These are phyloP conservation scores for Aquilaria malaccensis DNA, from an alignment of 345 rosid species.

Conservation along the genomic window DNA sequence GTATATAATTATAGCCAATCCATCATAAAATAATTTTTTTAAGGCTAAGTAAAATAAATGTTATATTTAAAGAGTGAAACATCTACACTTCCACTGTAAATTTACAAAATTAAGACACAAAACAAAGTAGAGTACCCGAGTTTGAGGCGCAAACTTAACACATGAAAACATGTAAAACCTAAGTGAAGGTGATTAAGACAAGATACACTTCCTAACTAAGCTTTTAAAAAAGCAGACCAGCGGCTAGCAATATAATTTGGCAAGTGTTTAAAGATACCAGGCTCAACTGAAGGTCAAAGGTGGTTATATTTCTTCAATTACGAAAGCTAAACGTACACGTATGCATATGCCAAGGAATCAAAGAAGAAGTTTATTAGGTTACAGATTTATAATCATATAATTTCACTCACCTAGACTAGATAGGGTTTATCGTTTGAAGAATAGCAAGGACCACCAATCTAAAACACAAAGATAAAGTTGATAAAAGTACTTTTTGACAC, in stretches of 20 bases:
- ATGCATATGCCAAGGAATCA: no score
- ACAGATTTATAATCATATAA: no score
- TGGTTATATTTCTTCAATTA: no score
- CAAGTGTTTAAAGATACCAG: conserved; percentile 26
- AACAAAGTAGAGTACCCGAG: background rate
- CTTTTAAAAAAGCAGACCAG: conserved; percentile 16
- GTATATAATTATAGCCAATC: no score
- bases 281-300: conserved; percentile 19
- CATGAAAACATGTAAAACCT: background rate
- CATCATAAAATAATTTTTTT: no score
- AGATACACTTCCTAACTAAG: conserved; percentile 15
- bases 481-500: no score
- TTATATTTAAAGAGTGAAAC: background rate
- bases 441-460: no score
- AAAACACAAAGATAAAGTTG: no score
- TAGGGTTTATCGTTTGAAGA: no score
- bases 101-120: background rate
- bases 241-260: conserved; percentile 24
- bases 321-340: no score
- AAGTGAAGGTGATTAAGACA: background rate
- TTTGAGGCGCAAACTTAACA: background rate
- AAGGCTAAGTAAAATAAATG: background rate
- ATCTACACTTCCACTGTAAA: conserved; percentile 7
- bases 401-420: no score
- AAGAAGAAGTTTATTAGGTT: no score